These are phyloP conservation scores for Apiotrichum siamense DNA, from an alignment of 1,284 basidiomycete species.

Conservation along the genomic window DNA sequence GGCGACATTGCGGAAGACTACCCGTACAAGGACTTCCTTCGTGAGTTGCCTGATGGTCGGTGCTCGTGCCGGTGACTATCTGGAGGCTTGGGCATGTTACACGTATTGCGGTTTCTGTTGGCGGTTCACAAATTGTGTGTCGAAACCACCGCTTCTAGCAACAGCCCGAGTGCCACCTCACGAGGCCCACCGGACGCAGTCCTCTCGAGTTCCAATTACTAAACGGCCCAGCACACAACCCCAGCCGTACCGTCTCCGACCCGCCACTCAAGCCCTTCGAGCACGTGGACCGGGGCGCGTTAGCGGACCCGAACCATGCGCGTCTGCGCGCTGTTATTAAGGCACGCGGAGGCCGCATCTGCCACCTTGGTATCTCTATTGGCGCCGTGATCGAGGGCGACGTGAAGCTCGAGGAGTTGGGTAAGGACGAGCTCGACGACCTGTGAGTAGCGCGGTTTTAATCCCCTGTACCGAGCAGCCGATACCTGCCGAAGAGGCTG, in stretches of 20 bases:
- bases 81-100: not conserved
- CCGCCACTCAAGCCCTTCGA: conserved; percentile 54
- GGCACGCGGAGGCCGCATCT: conserved; percentile 43
- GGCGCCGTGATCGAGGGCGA: conserved; percentile 49
- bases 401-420: conserved; percentile 48
- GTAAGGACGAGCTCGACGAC: conserved; percentile 49
- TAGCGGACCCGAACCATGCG: conserved; percentile 43
- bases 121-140: too few relatives aligned
- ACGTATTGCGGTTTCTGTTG: not conserved
- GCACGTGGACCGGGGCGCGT: conserved; percentile 58
- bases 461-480: too few relatives aligned
- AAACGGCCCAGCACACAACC: conserved; percentile 29
- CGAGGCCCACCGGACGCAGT: too few relatives aligned
- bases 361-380: conserved; percentile 45
- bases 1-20: conserved; percentile 30
- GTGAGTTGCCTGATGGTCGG: too few relatives aligned
- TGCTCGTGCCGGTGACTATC: too few relatives aligned
- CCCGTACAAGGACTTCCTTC: conserved; percentile 33
- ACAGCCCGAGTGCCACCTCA: too few relatives aligned
- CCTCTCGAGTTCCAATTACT: not conserved
- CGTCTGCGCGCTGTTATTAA: conserved; percentile 37
- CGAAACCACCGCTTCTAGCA: too few relatives aligned
- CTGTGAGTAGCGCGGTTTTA: too few relatives aligned
- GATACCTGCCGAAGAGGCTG: too few relatives aligned
- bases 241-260: conserved; percentile 27